Conservation (phyloP, 345 rosid genomes). For the Draba incana region DNA sequence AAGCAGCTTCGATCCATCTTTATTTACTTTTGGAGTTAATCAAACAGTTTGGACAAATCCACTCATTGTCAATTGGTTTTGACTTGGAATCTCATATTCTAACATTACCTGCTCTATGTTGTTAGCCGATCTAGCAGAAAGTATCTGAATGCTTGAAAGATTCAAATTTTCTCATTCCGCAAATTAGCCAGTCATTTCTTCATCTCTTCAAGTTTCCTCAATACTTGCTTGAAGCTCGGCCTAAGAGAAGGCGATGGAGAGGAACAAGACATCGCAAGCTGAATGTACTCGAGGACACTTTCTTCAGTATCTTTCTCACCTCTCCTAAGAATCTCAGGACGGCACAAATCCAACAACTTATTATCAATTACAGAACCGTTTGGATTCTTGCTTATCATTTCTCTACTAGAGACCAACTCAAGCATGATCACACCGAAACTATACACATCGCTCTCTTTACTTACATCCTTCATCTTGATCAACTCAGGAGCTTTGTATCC, state of each 20-base stretch:
- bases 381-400: slow-evolving; percentile 44
- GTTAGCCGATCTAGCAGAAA: slow-evolving; percentile 4
- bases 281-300: slow-evolving; percentile 56
- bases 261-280: slow-evolving; percentile 82
- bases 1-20: slow-evolving; percentile 9
- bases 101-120: background rate
- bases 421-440: slow-evolving; percentile 81
- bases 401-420: slow-evolving; percentile 77
- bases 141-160: slow-evolving; percentile 9
- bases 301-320: slow-evolving; percentile 55
- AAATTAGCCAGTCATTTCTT: slow-evolving; percentile 44
- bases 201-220: slow-evolving; percentile 68
- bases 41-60: background rate
- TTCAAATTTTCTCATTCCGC: slow-evolving; percentile 4
- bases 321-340: slow-evolving; percentile 47
- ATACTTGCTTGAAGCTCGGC: slow-evolving; percentile 65
- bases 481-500: slow-evolving; percentile 98
- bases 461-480: slow-evolving; percentile 77
- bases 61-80: too few species aligned
- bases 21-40: slow-evolving; percentile 5
- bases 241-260: slow-evolving; percentile 80
- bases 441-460: slow-evolving; percentile 68
- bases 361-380: slow-evolving; percentile 46
- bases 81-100: too few species aligned
- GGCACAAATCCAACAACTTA: slow-evolving; percentile 59